Evolutionary conservation across 495 filamentous ascomycete species (phyloP), one percentile per base, ranked within the genome.

Genomic region (Penicillium parvum): DNA sequence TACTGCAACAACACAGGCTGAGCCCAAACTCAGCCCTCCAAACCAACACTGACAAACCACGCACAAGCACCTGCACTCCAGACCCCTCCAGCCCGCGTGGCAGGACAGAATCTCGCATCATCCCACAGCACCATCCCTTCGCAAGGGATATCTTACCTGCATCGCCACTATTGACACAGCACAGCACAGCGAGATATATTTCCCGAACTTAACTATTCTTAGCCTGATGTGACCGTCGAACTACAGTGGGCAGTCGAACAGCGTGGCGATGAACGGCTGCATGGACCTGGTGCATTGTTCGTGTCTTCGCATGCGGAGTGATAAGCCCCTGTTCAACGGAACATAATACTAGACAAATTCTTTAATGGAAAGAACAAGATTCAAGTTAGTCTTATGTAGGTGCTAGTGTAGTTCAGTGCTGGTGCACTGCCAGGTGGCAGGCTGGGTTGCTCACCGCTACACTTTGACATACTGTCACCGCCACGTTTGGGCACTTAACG

Each of bases 381-480:
- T n/a, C n/a, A n/a, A n/a, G n/a, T n/a, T n/a, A n/a, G n/a, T n/a
- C n/a, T n/a, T n/a, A n/a, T n/a, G n/a, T n/a, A n/a, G n/a, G n/a
- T 29, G 11, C 2, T 29, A 7, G 2, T 30, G 2, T 3, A 15
- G 5, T 27, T 5, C 2, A 14, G 4, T 12, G 5, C 16, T 30
- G 7, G 9, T 15, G 12, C 16, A 15, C 16, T 15, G 28, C 12
- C 7, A 15, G 28, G 28, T 4, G 28, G 15, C 30, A 20, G 28
- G 32, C 44, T 23, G 18, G 45, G 18, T 18, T 17, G 23, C 48
- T 58, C 57, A 61, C 57, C 57, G 57, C 57, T 58, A 61, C 54
- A 49, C 50, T 43, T 10, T 1, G 19, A 21, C 5, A n/a, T n/a
- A n/a, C n/a, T 50, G 50, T 55, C 51, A 61, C 57, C 57, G 57